Base-by-base conservation (phyloP, 805 yeast species). In the Candida fluviatilis region DNA sequence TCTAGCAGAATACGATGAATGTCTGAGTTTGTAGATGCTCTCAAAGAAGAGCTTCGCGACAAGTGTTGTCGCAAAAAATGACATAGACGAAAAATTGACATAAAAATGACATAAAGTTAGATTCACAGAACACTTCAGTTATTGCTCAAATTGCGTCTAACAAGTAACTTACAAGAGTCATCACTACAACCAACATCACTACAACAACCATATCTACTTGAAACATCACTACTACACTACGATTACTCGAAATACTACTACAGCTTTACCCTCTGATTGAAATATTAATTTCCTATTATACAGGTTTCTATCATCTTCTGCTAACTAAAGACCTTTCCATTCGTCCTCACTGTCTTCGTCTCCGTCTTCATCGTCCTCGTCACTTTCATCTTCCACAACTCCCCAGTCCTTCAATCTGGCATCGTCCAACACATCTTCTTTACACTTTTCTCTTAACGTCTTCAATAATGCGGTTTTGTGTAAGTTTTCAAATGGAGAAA, bases 331-430 rank as follows among this genome's bases (percentile, higher is more conserved):
- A 30, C 58, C 62, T 48, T 57, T 7, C 45, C 49, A 2, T 42
- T 49, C 53, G 4, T 48, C 51, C 5, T 40, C 40, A 11, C 34
- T 28, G 7, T 35, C 49, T 4, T 46, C 52, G 5, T 47, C 58
- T 8, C 49, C 51, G 10, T 50, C 58, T 12, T 45, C 50, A 2
- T 43, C 51, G 16, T 50, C 58, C 3, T 37, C 46, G 10, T 45
- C 51, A 3, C 41, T 45, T 4, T 48, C 54, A n/a, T 40, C 47
- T 31, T 60, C 62, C 4, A 60, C 57, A 5, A 78, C 62, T 6
- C 81, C 84, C 93, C 95, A 86, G 24, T 68, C 68, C 17, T 57
- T 55, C 34, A 88, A 66, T 52, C 93, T 73, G 19, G 64, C 58
- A 52, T 90, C 95, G 1, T 65, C 63, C 28, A 85, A 63, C 0